Percentiles rank a stretch among this genome's conserved stretches.
These are phyloP conservation scores for Paracoccidioides lutzii DNA, from an alignment of 2,329 filamentous ascomycete genomes.

Conservation along the genomic window DNA sequence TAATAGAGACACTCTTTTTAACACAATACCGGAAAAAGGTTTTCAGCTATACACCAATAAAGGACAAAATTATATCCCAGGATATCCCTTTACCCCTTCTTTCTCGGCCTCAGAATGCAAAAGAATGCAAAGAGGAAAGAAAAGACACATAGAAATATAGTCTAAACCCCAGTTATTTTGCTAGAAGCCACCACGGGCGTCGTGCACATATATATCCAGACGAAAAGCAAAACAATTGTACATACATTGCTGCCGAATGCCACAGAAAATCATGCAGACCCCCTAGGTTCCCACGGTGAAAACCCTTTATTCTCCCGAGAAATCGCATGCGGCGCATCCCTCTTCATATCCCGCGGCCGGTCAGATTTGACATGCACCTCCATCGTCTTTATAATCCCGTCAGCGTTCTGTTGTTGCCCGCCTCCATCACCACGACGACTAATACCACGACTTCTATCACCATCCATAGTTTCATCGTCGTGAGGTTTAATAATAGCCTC, in stretches of 20 bases:
- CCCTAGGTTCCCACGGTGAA: neutral
- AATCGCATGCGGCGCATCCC: neutral
- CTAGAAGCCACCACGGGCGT: neutral
- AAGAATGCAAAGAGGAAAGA: neutral
- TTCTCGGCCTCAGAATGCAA: neutral
- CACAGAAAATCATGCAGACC: neutral
- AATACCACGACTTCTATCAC: no score
- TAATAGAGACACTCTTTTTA: no score
- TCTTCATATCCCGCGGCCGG: neutral
- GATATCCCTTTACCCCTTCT: neutral
- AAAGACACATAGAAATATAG: neutral
- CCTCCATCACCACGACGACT: neutral
- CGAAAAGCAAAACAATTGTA: neutral
- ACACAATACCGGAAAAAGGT: no score
- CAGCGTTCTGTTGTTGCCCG: neutral
- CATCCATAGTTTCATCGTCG: neutral
- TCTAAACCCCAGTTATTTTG: neutral
- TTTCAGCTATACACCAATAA: neutral
- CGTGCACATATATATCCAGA: neutral
- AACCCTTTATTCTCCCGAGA: neutral
- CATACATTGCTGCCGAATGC: neutral
- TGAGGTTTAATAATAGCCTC: neutral
- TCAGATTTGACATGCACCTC: constrained; percentile 4
- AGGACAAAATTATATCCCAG: neutral
- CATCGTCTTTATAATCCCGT: constrained; percentile 8